Conservation (phyloP, 1,139 yeast species). For the Suhomyces atakaporum region DNA sequence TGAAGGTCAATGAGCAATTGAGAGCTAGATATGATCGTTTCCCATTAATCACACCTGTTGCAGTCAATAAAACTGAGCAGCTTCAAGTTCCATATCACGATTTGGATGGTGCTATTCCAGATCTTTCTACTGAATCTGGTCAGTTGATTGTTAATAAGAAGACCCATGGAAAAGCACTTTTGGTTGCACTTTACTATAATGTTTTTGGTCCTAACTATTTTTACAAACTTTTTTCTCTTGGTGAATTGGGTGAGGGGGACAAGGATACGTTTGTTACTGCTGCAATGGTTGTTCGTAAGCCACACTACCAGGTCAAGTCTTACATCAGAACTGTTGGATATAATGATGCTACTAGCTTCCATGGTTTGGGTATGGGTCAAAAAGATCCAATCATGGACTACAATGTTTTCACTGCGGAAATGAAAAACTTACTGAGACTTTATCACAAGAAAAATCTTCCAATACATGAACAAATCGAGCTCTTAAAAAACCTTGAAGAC, state of each 20-base stretch:
- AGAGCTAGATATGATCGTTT: slow-evolving; percentile 21
- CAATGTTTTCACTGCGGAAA: slow-evolving; percentile 17
- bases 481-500: slow-evolving; percentile 21
- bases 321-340: slow-evolving; percentile 37
- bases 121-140: slow-evolving; percentile 63
- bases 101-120: slow-evolving; percentile 57
- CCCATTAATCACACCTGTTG: slow-evolving; percentile 13
- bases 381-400: slow-evolving; percentile 34
- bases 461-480: slow-evolving; percentile 23
- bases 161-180: slow-evolving; percentile 52
- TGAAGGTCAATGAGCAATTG: slow-evolving; percentile 36
- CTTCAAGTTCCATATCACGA: slow-evolving; percentile 43
- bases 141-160: slow-evolving; percentile 56
- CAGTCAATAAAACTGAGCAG: slow-evolving; percentile 7
- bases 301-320: slow-evolving; percentile 53
- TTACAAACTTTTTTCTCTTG: slow-evolving; percentile 58
- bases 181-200: slow-evolving; percentile 57
- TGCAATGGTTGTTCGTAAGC: slow-evolving; percentile 45
- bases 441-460: slow-evolving; percentile 12
- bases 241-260: slow-evolving; percentile 66
- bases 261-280: slow-evolving; percentile 66
- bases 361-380: slow-evolving; percentile 46
- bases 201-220: slow-evolving; percentile 57
- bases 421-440: slow-evolving; percentile 13
- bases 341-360: slow-evolving; percentile 24